Evolutionary conservation across 805 yeast genomes (phyloP).

Genomic region (Candida peoriensis): DNA sequence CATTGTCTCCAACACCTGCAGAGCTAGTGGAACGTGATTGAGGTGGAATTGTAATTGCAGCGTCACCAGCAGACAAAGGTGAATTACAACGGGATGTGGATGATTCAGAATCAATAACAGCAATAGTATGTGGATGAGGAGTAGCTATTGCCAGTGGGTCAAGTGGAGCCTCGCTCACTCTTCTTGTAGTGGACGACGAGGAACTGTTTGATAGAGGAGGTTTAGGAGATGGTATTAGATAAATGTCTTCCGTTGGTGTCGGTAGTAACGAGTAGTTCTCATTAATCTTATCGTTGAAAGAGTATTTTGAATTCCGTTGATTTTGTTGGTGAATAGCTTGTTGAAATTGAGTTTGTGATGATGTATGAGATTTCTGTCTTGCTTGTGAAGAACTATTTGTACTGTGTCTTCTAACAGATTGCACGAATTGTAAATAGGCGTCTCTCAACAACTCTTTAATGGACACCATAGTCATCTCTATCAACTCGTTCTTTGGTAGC

Average conservation of each 20-base stretch:
- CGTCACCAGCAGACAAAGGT: slow-evolving; percentile 10
- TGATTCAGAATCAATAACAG: slow-evolving; percentile 1
- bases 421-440: slow-evolving; percentile 21
- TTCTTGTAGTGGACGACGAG: slow-evolving; percentile 4
- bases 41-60: slow-evolving; percentile 4
- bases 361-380: slow-evolving; percentile 2
- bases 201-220: not conserved
- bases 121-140: not conserved
- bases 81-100: slow-evolving; percentile 11
- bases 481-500: slow-evolving; percentile 14
- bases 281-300: slow-evolving; percentile 7
- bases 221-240: not conserved
- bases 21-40: not conserved
- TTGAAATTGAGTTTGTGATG: slow-evolving; percentile 11
- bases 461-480: slow-evolving; percentile 16
- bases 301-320: slow-evolving; percentile 5
- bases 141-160: slow-evolving; percentile 7
- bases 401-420: slow-evolving; percentile 11
- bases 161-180: slow-evolving; percentile 19
- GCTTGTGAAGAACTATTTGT: too few relatives aligned
- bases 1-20: not conserved
- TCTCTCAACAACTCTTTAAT: slow-evolving; percentile 22
- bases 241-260: slow-evolving; percentile 11
- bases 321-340: too few relatives aligned
- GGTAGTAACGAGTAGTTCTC: slow-evolving; percentile 15